Base-by-base conservation (phyloP, 176 grass and related monocot species). In the Hyparrhenia diplandra region DNA sequence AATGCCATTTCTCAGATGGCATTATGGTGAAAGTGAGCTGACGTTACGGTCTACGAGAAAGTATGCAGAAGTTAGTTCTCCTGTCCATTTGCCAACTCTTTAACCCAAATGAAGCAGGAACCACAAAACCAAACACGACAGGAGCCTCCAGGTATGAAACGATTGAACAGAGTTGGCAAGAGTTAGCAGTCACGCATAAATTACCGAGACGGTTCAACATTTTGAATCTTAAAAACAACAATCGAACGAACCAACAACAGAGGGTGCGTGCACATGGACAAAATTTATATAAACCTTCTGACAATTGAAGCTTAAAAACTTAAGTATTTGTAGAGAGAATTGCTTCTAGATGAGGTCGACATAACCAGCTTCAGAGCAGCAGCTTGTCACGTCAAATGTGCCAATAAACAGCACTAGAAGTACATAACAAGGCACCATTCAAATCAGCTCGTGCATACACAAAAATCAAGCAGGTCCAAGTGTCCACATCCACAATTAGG, bases 21-120 rank as follows among this genome's bases (percentile, higher is more conserved):
- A 86, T 67, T 49, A 85, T 59, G 76, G 59, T 78, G 83, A 86
- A 74, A 77, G 59, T 82, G 83, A 82, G 67, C 73, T 82, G 78
- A 82, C 58, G 64, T 67, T 59, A 30, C 59, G 46, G 45, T 78
- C 78, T 66, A 32, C 12, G 39, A 31, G 35, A 78, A 60, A 82
- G 46, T 73, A 89, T 39, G 23, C 71, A 77, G 3, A 23, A 6
- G 77, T 83, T 78, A 21, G 73, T 66, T 82, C 55, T 76, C 77
- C 64, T 82, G 82, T 82, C 83, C 72, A 36, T 29, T 29, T 62
- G n/a, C n/a, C 13, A 79, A 47, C 74, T 60, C 83, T 74, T 39
- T 84, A 73, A 79, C 60, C 35, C n/a, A n/a, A n/a, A n/a, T n/a
- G n/a, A n/a, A n/a, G n/a, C n/a, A n/a, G n/a, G n/a, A n/a, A n/a